These are phyloP conservation scores for Xylariaceae sp. DNA, from an alignment of 2,329 filamentous ascomycete genomes.

Conservation along the genomic window DNA sequence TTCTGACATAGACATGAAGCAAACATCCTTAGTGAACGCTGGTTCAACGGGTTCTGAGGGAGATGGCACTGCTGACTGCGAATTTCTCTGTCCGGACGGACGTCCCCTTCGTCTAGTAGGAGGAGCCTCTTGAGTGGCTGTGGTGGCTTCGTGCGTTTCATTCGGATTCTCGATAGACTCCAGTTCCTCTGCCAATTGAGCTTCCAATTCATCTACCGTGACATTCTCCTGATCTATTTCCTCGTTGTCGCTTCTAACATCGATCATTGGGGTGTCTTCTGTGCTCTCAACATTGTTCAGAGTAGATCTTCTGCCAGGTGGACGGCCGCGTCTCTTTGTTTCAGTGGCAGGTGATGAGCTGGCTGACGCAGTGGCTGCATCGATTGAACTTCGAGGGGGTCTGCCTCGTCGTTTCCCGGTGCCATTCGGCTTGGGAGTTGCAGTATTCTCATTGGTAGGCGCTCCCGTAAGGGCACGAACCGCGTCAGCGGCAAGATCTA, in stretches of 20 bases:
- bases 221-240: constrained; percentile 16
- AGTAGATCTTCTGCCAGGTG: constrained; percentile 25
- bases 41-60: constrained; percentile 10
- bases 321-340: constrained; percentile 25
- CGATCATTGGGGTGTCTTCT: constrained; percentile 15
- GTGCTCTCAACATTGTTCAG: constrained; percentile 23
- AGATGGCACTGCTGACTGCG: constrained; percentile 10
- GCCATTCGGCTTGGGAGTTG: constrained; percentile 17
- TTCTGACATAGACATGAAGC: constrained; percentile 54
- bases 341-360: constrained; percentile 13
- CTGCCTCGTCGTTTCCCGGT: constrained; percentile 29
- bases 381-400: constrained; percentile 26
- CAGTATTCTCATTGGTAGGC: constrained; percentile 8
- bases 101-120: constrained; percentile 34
- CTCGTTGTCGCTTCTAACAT: constrained; percentile 15
- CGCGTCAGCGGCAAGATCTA: constrained; percentile 39
- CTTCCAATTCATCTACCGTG: constrained; percentile 32
- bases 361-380: constrained; percentile 5
- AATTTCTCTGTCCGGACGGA: constrained; percentile 25
- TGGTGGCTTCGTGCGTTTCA: constrained; percentile 5
- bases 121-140: constrained; percentile 9
- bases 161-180: constrained; percentile 13
- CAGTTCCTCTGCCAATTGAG: constrained; percentile 33
- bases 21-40: constrained; percentile 21
- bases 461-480: constrained; percentile 29